Evolutionary conservation across 352 stramenopile species (phyloP).

Genomic region (Pythium insidiosum): DNA sequence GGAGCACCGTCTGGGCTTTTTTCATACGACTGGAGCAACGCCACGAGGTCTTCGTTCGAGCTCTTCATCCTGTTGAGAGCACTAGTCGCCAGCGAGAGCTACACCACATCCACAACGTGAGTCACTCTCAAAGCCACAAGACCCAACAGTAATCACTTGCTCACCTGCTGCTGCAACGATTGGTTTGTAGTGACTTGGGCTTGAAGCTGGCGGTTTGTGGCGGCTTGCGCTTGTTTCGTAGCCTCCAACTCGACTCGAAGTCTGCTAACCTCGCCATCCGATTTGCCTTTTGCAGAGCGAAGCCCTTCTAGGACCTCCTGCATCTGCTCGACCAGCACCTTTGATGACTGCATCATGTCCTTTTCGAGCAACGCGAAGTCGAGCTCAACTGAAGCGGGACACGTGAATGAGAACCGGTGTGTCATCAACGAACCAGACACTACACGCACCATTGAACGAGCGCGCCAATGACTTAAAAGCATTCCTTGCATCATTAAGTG

Average conservation of each 20-base stretch:
- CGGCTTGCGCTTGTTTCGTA: too few relatives aligned
- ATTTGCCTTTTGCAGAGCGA: too few relatives aligned
- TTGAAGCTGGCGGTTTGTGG: too few relatives aligned
- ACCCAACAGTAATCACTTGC: neutral
- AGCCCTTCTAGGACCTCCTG: too few relatives aligned
- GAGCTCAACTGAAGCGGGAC: too few relatives aligned
- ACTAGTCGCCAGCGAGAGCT: constrained; percentile 8
- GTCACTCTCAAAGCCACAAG: too few relatives aligned
- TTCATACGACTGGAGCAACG: constrained; percentile 60
- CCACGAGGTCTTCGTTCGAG: constrained; percentile 49
- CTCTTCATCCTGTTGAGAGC: constrained; percentile 34
- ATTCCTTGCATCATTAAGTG: neutral
- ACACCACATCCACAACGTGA: too few relatives aligned
- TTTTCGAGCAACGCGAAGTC: too few relatives aligned
- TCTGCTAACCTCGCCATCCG: neutral
- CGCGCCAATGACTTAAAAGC: too few relatives aligned
- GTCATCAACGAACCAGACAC: neutral
- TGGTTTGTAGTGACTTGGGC: too few relatives aligned
- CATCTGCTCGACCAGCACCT: too few relatives aligned
- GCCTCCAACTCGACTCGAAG: neutral
- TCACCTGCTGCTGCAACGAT: neutral
- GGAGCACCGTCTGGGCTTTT: constrained; percentile 32
- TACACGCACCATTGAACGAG: neutral
- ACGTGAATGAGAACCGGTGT: neutral
- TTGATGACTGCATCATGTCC: too few relatives aligned